Conservation (phyloP, 306 rosid genomes). For the Rosa chinensis region DNA sequence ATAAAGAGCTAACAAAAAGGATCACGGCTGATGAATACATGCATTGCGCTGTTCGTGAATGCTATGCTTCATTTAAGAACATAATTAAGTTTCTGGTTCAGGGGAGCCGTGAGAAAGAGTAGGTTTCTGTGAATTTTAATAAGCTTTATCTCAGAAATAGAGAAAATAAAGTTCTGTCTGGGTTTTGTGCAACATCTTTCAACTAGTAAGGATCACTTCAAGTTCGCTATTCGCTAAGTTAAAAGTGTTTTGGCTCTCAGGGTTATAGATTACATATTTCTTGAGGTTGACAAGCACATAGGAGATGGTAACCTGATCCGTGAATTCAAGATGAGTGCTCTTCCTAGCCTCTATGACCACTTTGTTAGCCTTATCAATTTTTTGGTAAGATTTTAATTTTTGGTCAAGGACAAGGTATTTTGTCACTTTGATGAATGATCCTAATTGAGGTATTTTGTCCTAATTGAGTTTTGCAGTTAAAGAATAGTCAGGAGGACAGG, state of each 20-base stretch:
- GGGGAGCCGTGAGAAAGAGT: slow-evolving; percentile 74
- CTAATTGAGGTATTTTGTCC: slow-evolving; percentile 13
- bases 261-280: slow-evolving; percentile 63
- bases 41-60: slow-evolving; percentile 92
- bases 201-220: not conserved
- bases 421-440: slow-evolving; percentile 16
- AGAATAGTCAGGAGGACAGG: slow-evolving; percentile 70
- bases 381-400: slow-evolving; percentile 54
- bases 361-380: slow-evolving; percentile 64
- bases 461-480: slow-evolving; percentile 48
- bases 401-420: not conserved
- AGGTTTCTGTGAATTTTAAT: slow-evolving; percentile 29
- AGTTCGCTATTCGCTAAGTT: not conserved
- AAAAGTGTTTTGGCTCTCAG: slow-evolving; percentile 34
- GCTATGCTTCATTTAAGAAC: slow-evolving; percentile 88
- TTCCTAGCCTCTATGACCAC: slow-evolving; percentile 76
- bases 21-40: slow-evolving; percentile 67
- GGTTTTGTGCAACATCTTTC: not conserved
- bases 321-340: slow-evolving; percentile 79
- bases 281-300: slow-evolving; percentile 65
- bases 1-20: slow-evolving; percentile 81
- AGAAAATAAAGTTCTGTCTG: not conserved
- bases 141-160: not conserved
- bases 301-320: slow-evolving; percentile 35
- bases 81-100: slow-evolving; percentile 71